Percentiles rank a stretch among this genome's conserved stretches.
These are phyloP conservation scores for Penicillium psychrofluorescens DNA, from an alignment of 495 filamentous ascomycete species.

Conservation along the genomic window DNA sequence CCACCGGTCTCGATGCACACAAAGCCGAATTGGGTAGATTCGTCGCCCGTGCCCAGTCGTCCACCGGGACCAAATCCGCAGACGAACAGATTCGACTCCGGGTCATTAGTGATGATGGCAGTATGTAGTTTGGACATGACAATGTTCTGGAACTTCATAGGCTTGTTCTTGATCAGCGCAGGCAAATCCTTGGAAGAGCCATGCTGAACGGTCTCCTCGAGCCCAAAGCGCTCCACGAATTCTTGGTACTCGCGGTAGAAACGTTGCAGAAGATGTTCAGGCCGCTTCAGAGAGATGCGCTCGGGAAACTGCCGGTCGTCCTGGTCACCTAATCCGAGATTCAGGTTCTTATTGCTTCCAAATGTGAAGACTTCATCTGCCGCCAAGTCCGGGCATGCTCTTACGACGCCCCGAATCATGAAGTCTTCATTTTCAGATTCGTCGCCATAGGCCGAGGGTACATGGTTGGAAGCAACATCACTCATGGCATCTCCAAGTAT, in stretches of 20 bases:
- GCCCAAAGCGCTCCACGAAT: slow-evolving; percentile 20
- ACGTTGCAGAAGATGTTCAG: slow-evolving; percentile 64
- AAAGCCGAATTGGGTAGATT: slow-evolving; percentile 78
- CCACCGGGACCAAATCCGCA: slow-evolving; percentile 91
- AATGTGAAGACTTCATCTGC: slow-evolving; percentile 89
- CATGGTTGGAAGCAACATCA: slow-evolving; percentile 27
- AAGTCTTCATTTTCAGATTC: slow-evolving; percentile 27
- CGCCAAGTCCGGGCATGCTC: slow-evolving; percentile 32
- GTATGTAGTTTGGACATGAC: slow-evolving; percentile 88
- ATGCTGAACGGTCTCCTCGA: slow-evolving; percentile 15
- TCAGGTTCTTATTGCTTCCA: slow-evolving; percentile 92
- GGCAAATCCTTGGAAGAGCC: slow-evolving; percentile 48
- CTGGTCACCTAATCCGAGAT: slow-evolving; percentile 83
- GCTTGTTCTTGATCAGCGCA: slow-evolving; percentile 56
- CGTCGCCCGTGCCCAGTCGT: slow-evolving; percentile 82
- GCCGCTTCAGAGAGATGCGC: slow-evolving; percentile 68
- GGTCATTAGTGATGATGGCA: slow-evolving; percentile 83
- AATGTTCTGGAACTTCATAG: slow-evolving; percentile 67
- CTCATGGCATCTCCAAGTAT: slow-evolving; percentile 16
- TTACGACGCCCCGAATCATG: slow-evolving; percentile 11
- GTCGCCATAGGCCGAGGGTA: slow-evolving; percentile 25
- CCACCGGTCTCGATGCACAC: slow-evolving; percentile 68
- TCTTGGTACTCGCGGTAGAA: slow-evolving; percentile 58
- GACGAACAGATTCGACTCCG: slow-evolving; percentile 84
- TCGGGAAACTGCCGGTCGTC: slow-evolving; percentile 94